phyloP scores from a whole-genome alignment of 306 rosid species.

The Biancaea sappan region DNA sequence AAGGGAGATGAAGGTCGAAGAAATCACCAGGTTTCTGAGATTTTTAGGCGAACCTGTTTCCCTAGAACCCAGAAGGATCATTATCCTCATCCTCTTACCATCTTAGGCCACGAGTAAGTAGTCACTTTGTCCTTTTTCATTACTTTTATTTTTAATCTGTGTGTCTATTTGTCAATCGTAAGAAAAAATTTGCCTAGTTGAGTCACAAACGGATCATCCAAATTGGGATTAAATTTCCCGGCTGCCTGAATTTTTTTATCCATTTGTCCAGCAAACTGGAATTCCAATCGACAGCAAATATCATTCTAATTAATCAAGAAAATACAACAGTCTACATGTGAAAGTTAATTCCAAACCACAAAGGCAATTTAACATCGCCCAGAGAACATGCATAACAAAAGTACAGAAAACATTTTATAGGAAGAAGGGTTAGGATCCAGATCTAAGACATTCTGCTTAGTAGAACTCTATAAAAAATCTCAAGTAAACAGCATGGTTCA shows the following conservation, averaged over 20 bases:
- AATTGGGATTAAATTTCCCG: neutral
- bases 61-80: conserved; percentile 44
- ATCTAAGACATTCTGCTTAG: neutral
- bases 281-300: neutral
- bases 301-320: neutral
- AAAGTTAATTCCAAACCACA: neutral
- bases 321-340: neutral
- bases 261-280: neutral
- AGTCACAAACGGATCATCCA: neutral
- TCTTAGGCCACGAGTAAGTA: conserved; percentile 92
- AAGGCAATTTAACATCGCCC: neutral
- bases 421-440: neutral
- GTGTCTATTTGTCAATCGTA: neutral
- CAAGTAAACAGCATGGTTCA: neutral
- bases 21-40: conserved; percentile 76
- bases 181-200: neutral
- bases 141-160: neutral
- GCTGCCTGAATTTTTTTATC: neutral
- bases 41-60: conserved; percentile 74
- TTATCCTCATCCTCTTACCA: conserved; percentile 64
- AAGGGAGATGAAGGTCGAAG: conserved; percentile 80
- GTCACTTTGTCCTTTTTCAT: neutral
- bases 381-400: too few relatives aligned
- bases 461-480: neutral
- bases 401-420: neutral